phyloP scores from a whole-genome alignment of 768 basidiomycete genomes.

The Boletus pseudopeckii region DNA sequence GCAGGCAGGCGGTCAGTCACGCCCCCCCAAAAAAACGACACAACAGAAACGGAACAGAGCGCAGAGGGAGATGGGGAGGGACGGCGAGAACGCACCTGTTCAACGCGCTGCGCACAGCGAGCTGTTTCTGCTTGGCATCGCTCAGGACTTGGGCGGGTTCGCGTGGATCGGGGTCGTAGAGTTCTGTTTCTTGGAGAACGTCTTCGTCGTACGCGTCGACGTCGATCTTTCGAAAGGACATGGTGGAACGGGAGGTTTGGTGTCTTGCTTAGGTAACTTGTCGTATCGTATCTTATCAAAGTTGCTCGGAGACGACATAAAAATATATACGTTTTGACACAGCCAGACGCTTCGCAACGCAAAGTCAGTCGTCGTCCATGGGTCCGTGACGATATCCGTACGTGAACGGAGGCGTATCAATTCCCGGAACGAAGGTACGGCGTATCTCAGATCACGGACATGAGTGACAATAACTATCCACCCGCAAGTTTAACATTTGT shows the following conservation, averaged over 20 bases:
- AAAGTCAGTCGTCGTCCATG: neutral
- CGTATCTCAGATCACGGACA: neutral
- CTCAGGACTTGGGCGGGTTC: constrained; percentile 67
- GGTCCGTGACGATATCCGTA: neutral
- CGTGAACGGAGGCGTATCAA: neutral
- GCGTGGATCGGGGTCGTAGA: constrained; percentile 84
- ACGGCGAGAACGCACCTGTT: constrained; percentile 54
- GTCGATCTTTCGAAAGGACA: constrained; percentile 89
- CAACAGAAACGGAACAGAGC: neutral
- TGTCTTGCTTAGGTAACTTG: constrained; percentile 6
- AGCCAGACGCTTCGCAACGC: neutral
- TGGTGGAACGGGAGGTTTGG: constrained; percentile 24
- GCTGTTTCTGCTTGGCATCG: constrained; percentile 74
- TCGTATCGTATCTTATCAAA: neutral
- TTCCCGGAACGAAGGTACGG: neutral
- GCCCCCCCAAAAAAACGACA: neutral
- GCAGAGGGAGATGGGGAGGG: too few species aligned
- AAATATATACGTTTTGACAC: too few species aligned
- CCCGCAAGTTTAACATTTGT: neutral
- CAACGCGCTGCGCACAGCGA: constrained; percentile 66
- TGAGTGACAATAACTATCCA: neutral
- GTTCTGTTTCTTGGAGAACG: constrained; percentile 74
- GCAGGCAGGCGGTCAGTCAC: neutral
- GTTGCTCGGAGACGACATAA: too few species aligned
- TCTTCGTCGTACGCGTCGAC: constrained; percentile 95